phyloP scores from a whole-genome alignment of 2,329 filamentous ascomycete species.

The Lecanicillium sp. region DNA sequence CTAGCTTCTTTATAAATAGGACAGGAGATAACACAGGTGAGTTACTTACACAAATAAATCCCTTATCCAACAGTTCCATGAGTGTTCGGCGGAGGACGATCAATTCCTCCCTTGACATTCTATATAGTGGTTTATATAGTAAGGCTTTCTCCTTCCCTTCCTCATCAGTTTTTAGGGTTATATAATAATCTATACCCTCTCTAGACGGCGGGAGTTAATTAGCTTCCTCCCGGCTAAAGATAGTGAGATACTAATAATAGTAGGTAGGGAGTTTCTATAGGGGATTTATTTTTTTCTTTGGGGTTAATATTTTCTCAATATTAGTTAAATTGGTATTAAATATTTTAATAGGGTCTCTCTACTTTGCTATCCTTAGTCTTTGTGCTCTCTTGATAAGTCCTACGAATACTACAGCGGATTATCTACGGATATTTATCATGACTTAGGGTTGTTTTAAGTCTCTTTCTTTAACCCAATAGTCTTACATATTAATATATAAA shows the following conservation, averaged over 20 bases:
- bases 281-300: neutral
- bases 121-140: neutral
- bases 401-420: too few species aligned
- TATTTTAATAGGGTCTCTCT: too few species aligned
- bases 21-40: too few species aligned
- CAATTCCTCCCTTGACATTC: constrained; percentile 1
- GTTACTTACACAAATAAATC: neutral
- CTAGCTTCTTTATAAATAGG: too few species aligned
- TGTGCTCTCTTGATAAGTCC: too few species aligned
- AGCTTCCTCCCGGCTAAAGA: neutral
- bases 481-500: too few species aligned
- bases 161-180: neutral
- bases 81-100: neutral
- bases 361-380: too few species aligned
- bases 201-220: neutral
- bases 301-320: neutral
- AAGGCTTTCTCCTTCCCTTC: neutral
- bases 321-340: neutral
- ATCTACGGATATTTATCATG: too few species aligned
- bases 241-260: neutral
- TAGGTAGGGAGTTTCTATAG: neutral
- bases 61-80: neutral
- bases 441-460: too few species aligned
- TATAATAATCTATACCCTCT: neutral
- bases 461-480: too few species aligned